Conservation (phyloP, 352 stramenopile species). For the Globisporangium splendens region DNA sequence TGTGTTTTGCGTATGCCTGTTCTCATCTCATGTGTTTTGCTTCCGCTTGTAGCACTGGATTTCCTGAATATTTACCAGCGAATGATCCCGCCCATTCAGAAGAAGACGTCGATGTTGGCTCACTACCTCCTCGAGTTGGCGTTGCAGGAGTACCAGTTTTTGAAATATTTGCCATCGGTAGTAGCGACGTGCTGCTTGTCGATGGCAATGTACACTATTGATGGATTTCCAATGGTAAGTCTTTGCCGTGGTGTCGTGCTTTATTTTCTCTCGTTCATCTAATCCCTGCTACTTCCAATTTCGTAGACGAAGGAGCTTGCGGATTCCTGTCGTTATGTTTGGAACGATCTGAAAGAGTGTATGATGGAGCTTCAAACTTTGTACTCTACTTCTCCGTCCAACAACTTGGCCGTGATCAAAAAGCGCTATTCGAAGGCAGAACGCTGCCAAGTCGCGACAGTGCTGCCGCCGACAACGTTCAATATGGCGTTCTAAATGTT, state of each 20-base stretch:
- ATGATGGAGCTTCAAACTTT: conserved; percentile 79
- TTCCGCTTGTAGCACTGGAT: conserved; percentile 54
- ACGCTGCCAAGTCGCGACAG: conserved; percentile 68
- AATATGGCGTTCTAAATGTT: conserved; percentile 77
- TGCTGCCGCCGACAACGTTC: conserved; percentile 69
- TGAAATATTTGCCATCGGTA: conserved; percentile 82
- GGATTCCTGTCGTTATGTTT: conserved; percentile 76
- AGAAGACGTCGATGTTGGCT: conserved; percentile 85
- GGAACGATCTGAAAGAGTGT: conserved; percentile 75
- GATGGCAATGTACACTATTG: conserved; percentile 83
- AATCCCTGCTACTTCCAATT: background rate
- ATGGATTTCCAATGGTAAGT: conserved; percentile 72
- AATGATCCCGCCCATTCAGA: conserved; percentile 81
- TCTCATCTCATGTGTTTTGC: background rate
- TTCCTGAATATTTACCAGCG: conserved; percentile 89
- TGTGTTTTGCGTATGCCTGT: conserved; percentile 5
- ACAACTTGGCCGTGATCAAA: conserved; percentile 85
- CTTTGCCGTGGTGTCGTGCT: background rate
- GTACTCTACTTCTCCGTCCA: conserved; percentile 77
- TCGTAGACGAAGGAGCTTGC: conserved; percentile 73
- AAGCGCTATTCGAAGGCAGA: conserved; percentile 88
- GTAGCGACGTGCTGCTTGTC: conserved; percentile 81
- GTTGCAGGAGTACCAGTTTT: conserved; percentile 87
- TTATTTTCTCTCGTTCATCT: background rate
- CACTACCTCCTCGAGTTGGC: conserved; percentile 87